These are phyloP conservation scores for Daldinia sp. DNA, from an alignment of 2,329 filamentous ascomycete species.

Conservation along the genomic window DNA sequence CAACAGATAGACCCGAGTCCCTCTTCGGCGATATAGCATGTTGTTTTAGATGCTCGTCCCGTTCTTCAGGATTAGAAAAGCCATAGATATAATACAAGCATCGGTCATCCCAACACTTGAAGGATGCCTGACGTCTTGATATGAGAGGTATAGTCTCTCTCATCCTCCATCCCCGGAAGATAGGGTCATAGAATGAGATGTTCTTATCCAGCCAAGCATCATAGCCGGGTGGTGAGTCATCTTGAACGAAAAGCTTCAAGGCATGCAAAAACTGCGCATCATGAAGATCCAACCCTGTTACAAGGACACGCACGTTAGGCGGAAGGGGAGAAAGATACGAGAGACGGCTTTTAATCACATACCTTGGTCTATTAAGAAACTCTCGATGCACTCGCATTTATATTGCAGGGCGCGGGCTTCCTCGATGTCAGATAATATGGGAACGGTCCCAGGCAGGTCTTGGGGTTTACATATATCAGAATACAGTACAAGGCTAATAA, in stretches of 20 bases:
- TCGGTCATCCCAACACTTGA: slow-evolving; percentile 67
- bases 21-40: slow-evolving; percentile 59
- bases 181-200: slow-evolving; percentile 61
- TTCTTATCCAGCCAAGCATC: slow-evolving; percentile 66
- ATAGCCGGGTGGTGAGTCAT: slow-evolving; percentile 62
- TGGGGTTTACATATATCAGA: slow-evolving; percentile 35
- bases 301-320: slow-evolving; percentile 27
- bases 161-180: slow-evolving; percentile 57
- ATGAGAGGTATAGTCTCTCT: slow-evolving; percentile 55
- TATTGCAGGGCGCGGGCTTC: slow-evolving; percentile 69
- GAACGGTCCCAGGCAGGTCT: slow-evolving; percentile 58
- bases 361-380: slow-evolving; percentile 63
- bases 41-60: slow-evolving; percentile 63
- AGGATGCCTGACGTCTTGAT: slow-evolving; percentile 56
- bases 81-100: slow-evolving; percentile 71
- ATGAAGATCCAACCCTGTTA: slow-evolving; percentile 58
- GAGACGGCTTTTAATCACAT: slow-evolving; percentile 41
- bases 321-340: slow-evolving; percentile 12
- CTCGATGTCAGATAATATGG: slow-evolving; percentile 66
- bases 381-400: slow-evolving; percentile 69
- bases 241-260: slow-evolving; percentile 54
- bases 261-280: slow-evolving; percentile 56
- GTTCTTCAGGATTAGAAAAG: slow-evolving; percentile 63
- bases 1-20: slow-evolving; percentile 60
- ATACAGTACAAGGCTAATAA: slow-evolving; percentile 25